A percentile compares a stretch with the other conserved stretches of the same genome.
Evolutionary conservation across 1,284 basidiomycete genomes (phyloP).

Genomic region (Tylopilus sp.): DNA sequence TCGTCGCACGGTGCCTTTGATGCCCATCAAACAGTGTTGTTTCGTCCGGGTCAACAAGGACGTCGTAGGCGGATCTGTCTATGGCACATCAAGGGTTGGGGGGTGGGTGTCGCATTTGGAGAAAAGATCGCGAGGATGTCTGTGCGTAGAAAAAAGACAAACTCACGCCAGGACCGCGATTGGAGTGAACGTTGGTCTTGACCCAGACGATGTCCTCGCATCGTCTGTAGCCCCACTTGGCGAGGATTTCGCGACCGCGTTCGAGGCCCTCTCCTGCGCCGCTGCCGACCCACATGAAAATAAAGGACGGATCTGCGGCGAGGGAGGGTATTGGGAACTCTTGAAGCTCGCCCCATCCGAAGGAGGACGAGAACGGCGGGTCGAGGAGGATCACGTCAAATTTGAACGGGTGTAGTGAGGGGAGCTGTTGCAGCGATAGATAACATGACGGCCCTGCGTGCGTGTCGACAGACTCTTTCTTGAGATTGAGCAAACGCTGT

Average conservation of each 20-base stretch:
- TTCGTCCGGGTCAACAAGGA: slow-evolving; percentile 84
- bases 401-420: slow-evolving; percentile 57
- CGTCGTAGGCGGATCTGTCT: slow-evolving; percentile 79
- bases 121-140: neutral
- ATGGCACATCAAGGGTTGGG: slow-evolving; percentile 8
- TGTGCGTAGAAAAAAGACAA: neutral
- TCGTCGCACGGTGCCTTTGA: slow-evolving; percentile 90
- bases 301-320: slow-evolving; percentile 86
- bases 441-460: slow-evolving; percentile 64
- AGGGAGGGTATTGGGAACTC: slow-evolving; percentile 79
- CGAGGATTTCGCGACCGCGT: slow-evolving; percentile 83
- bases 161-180: slow-evolving; percentile 69
- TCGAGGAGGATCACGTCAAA: slow-evolving; percentile 95
- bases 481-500: slow-evolving; percentile 72
- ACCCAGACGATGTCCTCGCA: slow-evolving; percentile 98
- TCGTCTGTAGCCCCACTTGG: slow-evolving; percentile 91
- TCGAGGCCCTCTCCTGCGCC: slow-evolving; percentile 90
- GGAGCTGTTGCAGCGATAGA: slow-evolving; percentile 56
- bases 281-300: slow-evolving; percentile 95
- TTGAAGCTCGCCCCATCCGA: slow-evolving; percentile 80
- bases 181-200: slow-evolving; percentile 75
- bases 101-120: too few relatives aligned
- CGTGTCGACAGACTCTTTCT: slow-evolving; percentile 63
- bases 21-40: slow-evolving; percentile 98
- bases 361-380: slow-evolving; percentile 78